These are phyloP conservation scores for Lepidium didymum DNA, from an alignment of 345 rosid genomes.

Conservation along the genomic window DNA sequence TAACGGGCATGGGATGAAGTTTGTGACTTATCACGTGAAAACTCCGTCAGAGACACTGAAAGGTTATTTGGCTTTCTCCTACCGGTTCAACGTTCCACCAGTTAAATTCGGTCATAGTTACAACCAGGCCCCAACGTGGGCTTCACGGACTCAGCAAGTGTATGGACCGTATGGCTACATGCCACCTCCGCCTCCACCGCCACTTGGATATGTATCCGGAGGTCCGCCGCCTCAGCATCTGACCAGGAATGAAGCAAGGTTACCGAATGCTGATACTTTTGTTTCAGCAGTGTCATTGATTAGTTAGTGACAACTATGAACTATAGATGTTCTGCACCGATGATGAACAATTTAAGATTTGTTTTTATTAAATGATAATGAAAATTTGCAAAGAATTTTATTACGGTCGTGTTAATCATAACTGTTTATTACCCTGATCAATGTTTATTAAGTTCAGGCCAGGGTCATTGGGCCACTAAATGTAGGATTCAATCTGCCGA, in stretches of 20 bases:
- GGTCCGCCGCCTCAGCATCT: constrained; percentile 28
- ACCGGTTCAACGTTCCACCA: constrained; percentile 30
- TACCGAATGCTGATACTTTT: background rate
- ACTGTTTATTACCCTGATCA: too few relatives aligned
- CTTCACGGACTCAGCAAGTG: background rate
- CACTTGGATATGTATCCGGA: constrained; percentile 28
- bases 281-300: background rate
- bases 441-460: too few relatives aligned
- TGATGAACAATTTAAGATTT: background rate
- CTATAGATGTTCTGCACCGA: background rate
- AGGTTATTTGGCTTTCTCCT: constrained; percentile 53
- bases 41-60: constrained; percentile 49
- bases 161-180: constrained; percentile 16
- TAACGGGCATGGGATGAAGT: constrained; percentile 22
- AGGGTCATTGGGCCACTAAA: too few relatives aligned
- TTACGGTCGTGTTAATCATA: too few relatives aligned
- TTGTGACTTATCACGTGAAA: constrained; percentile 49
- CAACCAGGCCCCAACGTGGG: background rate
- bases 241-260: constrained; percentile 31
- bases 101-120: background rate
- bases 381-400: too few relatives aligned
- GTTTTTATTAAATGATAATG: too few relatives aligned
- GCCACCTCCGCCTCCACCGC: background rate
- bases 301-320: background rate
- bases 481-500: too few relatives aligned